These are phyloP conservation scores for Rubroshorea leprosula DNA, from an alignment of 345 rosid species.

Conservation along the genomic window DNA sequence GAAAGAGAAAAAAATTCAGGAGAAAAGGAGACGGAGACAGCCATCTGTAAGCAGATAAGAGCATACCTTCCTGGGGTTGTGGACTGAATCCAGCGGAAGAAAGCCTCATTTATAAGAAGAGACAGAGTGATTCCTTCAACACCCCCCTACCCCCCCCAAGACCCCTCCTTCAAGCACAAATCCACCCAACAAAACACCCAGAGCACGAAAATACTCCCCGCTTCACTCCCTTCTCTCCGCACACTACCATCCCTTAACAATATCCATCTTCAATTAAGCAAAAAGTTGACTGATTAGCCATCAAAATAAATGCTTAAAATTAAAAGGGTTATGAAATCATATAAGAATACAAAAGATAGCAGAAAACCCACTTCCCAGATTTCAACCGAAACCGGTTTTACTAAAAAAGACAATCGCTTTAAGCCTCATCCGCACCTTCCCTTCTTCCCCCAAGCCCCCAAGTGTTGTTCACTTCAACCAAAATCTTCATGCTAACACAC, in stretches of 20 bases:
- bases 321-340: background rate
- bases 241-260: constrained; percentile 18
- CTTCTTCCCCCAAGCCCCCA: constrained; percentile 20
- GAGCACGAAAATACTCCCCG: constrained; percentile 6
- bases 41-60: constrained; percentile 14
- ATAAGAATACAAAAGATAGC: background rate
- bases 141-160: constrained; percentile 13
- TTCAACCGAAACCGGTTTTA: constrained; percentile 55
- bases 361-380: constrained; percentile 5
- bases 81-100: constrained; percentile 87
- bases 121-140: constrained; percentile 8
- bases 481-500: constrained; percentile 19
- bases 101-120: constrained; percentile 66
- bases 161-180: constrained; percentile 17
- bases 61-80: constrained; percentile 76
- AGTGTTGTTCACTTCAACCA: constrained; percentile 12
- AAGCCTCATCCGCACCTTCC: constrained; percentile 43
- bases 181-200: constrained; percentile 16
- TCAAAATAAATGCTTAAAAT: constrained; percentile 18
- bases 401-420: constrained; percentile 43
- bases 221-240: constrained; percentile 28
- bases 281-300: constrained; percentile 11
- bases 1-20: background rate
- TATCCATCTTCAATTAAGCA: constrained; percentile 21
- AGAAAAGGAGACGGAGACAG: constrained; percentile 2